These are phyloP conservation scores for Aschersonia sp. DNA, from an alignment of 2,329 filamentous ascomycete species.

Conservation along the genomic window DNA sequence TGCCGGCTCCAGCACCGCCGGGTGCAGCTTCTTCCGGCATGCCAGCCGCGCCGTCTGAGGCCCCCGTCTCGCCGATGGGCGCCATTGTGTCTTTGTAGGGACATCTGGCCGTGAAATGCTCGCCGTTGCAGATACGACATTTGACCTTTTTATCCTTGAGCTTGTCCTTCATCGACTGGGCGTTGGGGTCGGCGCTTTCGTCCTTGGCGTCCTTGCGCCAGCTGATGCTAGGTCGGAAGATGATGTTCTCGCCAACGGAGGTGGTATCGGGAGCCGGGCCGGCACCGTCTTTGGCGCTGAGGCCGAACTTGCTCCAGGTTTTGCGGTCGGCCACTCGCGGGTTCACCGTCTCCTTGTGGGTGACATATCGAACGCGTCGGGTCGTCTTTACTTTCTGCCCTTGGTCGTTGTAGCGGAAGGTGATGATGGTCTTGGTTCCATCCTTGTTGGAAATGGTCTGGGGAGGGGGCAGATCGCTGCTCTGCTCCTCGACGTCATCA, in stretches of 20 bases:
- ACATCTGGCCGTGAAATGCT: conserved; percentile 98
- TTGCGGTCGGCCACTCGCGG: conserved; percentile 91
- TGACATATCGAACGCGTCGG: conserved; percentile 82
- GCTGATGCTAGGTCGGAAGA: conserved; percentile 84
- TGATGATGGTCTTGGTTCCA: conserved; percentile 90
- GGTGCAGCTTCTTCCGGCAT: conserved; percentile 31
- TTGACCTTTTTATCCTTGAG: conserved; percentile 99
- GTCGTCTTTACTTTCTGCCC: conserved; percentile 96
- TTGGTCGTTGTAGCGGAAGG: conserved; percentile 79
- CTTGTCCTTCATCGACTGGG: conserved; percentile 62
- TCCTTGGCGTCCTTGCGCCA: conserved; percentile 85
- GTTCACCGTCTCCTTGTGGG: conserved; percentile 88
- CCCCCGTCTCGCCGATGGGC: conserved; percentile 50
- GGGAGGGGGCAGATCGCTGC: conserved; percentile 59
- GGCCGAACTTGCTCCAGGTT: conserved; percentile 84
- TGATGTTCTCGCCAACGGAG: conserved; percentile 91
- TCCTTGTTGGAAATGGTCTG: conserved; percentile 95
- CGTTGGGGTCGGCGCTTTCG: conserved; percentile 59
- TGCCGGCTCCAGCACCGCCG: conserved; percentile 40
- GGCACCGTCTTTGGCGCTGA: conserved; percentile 67
- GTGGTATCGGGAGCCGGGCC: conserved; percentile 85
- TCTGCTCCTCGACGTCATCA: conserved; percentile 68
- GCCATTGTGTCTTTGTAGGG: conserved; percentile 99
- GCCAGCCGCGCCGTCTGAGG: conserved; percentile 39
- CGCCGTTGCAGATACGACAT: conserved; percentile 95